phyloP scores from a whole-genome alignment of 768 basidiomycete genomes.

The Trametes gibbosa region DNA sequence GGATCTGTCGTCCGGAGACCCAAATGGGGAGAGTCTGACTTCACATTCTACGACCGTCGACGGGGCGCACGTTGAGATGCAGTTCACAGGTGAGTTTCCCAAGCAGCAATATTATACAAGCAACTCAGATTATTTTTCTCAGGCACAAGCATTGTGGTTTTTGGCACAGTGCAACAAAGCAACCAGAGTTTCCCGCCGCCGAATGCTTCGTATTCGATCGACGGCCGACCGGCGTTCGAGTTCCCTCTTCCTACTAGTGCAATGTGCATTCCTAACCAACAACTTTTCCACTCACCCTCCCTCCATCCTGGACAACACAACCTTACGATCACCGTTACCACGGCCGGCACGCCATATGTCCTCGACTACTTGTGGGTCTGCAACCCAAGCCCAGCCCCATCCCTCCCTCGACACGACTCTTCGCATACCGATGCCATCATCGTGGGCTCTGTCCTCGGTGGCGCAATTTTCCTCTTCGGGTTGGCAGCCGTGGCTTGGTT shows the following conservation, averaged over 20 bases:
- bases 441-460: slow-evolving; percentile 16
- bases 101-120: not conserved
- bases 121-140: not conserved
- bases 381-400: not conserved
- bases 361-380: slow-evolving; percentile 40
- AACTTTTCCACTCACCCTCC: slow-evolving; percentile 37
- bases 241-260: slow-evolving; percentile 38
- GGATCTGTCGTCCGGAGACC: not conserved
- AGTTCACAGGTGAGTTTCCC: not conserved
- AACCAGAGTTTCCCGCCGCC: slow-evolving; percentile 36
- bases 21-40: not conserved
- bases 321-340: slow-evolving; percentile 40
- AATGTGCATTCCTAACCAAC: slow-evolving; percentile 36
- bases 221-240: slow-evolving; percentile 32
- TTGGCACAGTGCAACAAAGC: slow-evolving; percentile 44
- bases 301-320: slow-evolving; percentile 33
- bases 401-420: not conserved
- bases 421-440: slow-evolving; percentile 11
- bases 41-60: not conserved
- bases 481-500: slow-evolving; percentile 9
- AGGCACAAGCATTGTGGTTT: slow-evolving; percentile 48
- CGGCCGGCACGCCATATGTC: slow-evolving; percentile 36
- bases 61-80: not conserved
- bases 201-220: slow-evolving; percentile 40
- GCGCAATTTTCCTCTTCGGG: slow-evolving; percentile 7